These are phyloP conservation scores for Fusarium armeniacum DNA, from an alignment of 2,329 filamentous ascomycete genomes.

Conservation along the genomic window DNA sequence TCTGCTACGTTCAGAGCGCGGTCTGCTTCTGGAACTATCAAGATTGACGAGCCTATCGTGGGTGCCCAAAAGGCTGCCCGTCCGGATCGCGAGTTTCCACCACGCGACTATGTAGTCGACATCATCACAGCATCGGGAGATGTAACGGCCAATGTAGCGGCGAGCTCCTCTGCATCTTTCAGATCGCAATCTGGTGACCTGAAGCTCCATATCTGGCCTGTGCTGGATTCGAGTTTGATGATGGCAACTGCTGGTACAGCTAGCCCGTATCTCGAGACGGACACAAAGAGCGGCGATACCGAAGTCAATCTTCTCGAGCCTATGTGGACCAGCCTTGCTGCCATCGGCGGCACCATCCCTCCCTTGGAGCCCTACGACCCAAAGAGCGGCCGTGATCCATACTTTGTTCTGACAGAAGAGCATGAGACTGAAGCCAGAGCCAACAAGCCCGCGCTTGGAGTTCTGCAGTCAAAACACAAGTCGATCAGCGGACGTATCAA, in stretches of 20 bases:
- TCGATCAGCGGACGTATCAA: conserved; percentile 61
- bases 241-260: conserved; percentile 10
- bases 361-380: conserved; percentile 38
- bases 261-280: conserved; percentile 56
- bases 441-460: conserved; percentile 48
- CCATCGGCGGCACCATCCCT: conserved; percentile 19
- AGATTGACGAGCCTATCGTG: conserved; percentile 58
- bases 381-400: conserved; percentile 39
- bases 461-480: conserved; percentile 59
- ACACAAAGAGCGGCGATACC: conserved; percentile 61
- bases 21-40: conserved; percentile 61
- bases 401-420: conserved; percentile 32
- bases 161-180: conserved; percentile 55
- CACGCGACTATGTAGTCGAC: conserved; percentile 63
- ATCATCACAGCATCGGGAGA: conserved; percentile 61
- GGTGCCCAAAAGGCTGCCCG: conserved; percentile 35
- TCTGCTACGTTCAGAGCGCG: conserved; percentile 59
- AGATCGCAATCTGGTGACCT: conserved; percentile 60
- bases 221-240: conserved; percentile 53
- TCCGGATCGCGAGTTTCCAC: conserved; percentile 54
- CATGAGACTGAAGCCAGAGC: conserved; percentile 3
- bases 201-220: conserved; percentile 59
- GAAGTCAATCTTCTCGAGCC: conserved; percentile 60
- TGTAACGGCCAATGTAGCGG: conserved; percentile 59
- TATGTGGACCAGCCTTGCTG: conserved; percentile 55